A percentile compares a stretch with the other conserved stretches of the same genome.
phyloP scores from a whole-genome alignment of 345 rosid genomes.

The Citrus cavaleriei region DNA sequence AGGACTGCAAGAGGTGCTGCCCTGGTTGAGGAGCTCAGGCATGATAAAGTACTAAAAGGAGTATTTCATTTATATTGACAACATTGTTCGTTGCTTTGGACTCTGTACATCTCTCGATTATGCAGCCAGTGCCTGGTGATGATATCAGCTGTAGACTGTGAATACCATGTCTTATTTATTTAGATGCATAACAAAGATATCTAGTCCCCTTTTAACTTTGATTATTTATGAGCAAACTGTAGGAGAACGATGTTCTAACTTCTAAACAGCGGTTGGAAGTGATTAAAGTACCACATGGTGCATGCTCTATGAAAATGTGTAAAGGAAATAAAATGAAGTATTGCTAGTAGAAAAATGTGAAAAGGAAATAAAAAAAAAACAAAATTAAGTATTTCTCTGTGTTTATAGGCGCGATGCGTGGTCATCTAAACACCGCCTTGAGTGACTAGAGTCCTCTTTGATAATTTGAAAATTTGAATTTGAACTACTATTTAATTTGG shows the following conservation, averaged over 20 bases:
- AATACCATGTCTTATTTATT: not conserved
- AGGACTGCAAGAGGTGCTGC: constrained; percentile 70
- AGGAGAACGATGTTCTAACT: not conserved
- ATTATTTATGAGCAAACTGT: not conserved
- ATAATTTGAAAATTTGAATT: not conserved
- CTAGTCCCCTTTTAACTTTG: not conserved
- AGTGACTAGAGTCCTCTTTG: not conserved
- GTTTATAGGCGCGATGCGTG: too few species aligned
- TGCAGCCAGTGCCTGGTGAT: not conserved
- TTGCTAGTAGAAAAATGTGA: too few species aligned
- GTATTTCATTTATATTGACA: not conserved
- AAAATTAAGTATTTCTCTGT: too few species aligned
- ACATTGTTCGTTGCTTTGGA: not conserved
- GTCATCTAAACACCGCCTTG: not conserved
- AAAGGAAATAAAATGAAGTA: too few species aligned
- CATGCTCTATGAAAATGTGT: not conserved
- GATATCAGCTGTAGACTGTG: not conserved
- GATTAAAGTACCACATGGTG: not conserved
- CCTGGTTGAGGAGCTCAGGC: constrained; percentile 78
- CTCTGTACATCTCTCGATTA: not conserved
- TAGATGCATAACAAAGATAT: not conserved
- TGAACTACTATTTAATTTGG: not conserved
- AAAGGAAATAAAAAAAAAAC: too few species aligned
- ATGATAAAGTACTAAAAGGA: constrained; percentile 49
- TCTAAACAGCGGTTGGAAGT: too few species aligned